A percentile compares a stretch with the other conserved stretches of the same genome.
These are phyloP conservation scores for Juncus effusus DNA, from an alignment of 176 grass and related monocot species.

Conservation along the genomic window DNA sequence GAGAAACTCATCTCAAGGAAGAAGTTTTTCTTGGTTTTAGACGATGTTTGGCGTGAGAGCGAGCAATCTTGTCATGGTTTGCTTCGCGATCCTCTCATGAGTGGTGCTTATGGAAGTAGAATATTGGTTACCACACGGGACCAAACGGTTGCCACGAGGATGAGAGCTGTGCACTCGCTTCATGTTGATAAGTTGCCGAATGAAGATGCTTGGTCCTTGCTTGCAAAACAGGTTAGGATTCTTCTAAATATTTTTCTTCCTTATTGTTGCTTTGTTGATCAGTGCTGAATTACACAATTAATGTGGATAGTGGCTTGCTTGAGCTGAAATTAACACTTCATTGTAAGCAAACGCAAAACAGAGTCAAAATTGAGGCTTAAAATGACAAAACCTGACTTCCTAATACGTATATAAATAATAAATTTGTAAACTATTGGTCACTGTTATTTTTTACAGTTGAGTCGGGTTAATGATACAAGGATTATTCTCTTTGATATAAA, in stretches of 20 bases:
- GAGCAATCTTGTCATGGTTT: constrained; percentile 13
- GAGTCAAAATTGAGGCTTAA: not conserved
- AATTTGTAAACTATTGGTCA: not conserved
- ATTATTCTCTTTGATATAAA: no score
- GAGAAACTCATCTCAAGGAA: not conserved
- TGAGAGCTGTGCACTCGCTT: constrained; percentile 22
- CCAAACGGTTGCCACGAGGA: constrained; percentile 18
- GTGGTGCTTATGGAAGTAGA: constrained; percentile 9
- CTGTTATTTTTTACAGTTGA: constrained; percentile 2
- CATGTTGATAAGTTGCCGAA: constrained; percentile 10
- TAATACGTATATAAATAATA: no score
- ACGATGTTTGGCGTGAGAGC: constrained; percentile 23
- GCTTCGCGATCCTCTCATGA: constrained; percentile 18
- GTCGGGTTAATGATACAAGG: not conserved
- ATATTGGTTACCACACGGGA: constrained; percentile 37
- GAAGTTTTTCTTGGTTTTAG: constrained; percentile 27
- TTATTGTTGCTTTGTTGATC: not conserved
- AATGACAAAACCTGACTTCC: not conserved
- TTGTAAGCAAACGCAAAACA: no score
- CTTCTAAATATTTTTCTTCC: not conserved
- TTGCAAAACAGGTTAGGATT: constrained; percentile 26
- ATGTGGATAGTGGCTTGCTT: no score
- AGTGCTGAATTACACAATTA: not conserved
- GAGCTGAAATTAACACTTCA: no score
- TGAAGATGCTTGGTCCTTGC: constrained; percentile 32